These are phyloP conservation scores for Blastobotrys parvus DNA, from an alignment of 805 yeast genomes.

Conservation along the genomic window DNA sequence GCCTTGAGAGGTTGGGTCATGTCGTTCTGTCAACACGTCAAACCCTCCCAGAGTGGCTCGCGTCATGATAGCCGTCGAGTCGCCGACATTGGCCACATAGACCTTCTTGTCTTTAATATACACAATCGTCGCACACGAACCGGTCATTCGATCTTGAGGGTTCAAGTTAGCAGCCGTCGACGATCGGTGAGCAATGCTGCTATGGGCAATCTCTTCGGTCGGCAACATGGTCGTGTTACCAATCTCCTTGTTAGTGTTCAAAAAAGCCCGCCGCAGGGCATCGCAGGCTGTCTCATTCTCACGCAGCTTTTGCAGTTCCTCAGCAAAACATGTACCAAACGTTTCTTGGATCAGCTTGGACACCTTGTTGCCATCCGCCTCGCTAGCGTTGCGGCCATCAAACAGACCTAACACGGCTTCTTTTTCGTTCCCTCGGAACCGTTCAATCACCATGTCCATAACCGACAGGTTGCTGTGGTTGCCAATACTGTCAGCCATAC, in stretches of 20 bases:
- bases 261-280: conserved; percentile 76
- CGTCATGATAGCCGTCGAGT: conserved; percentile 72
- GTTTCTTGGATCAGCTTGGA: conserved; percentile 66
- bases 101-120: conserved; percentile 64
- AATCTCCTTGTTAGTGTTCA: conserved; percentile 72
- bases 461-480: conserved; percentile 50
- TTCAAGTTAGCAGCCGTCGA: conserved; percentile 44
- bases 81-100: conserved; percentile 87
- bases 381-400: conserved; percentile 62
- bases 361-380: conserved; percentile 32
- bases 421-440: conserved; percentile 76
- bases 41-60: conserved; percentile 78
- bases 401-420: conserved; percentile 75
- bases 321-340: conserved; percentile 58
- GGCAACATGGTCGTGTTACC: conserved; percentile 37
- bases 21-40: conserved; percentile 61
- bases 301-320: conserved; percentile 48
- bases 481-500: conserved; percentile 86
- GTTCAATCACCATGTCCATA: conserved; percentile 80
- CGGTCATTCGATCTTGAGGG: conserved; percentile 67
- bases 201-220: conserved; percentile 23
- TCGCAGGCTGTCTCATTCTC: conserved; percentile 49
- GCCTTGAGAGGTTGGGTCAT: conserved; percentile 69
- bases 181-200: conserved; percentile 44
- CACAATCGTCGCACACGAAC: conserved; percentile 76